phyloP scores from a whole-genome alignment of 108 stramenopile species.

The Discostella pseudostelligera region DNA sequence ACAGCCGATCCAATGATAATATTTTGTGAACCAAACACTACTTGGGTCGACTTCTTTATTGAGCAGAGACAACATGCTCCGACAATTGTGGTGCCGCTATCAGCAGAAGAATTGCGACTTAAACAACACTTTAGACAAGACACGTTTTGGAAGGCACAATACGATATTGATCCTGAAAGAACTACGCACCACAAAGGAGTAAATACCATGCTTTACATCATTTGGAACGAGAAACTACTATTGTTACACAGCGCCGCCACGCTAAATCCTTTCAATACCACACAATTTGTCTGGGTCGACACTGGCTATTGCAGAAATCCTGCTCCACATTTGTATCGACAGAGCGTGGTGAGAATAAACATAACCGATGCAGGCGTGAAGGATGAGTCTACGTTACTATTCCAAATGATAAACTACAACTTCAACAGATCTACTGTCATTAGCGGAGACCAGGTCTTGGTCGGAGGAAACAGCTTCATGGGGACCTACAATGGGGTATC shows the following conservation, averaged over 20 bases:
- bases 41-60: slow-evolving; percentile 42
- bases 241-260: slow-evolving; percentile 43
- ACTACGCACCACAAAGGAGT: slow-evolving; percentile 43
- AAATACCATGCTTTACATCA: slow-evolving; percentile 44
- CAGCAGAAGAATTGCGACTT: slow-evolving; percentile 29
- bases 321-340: slow-evolving; percentile 40
- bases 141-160: slow-evolving; percentile 49
- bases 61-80: slow-evolving; percentile 45
- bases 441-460: slow-evolving; percentile 37
- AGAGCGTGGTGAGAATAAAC: slow-evolving; percentile 41
- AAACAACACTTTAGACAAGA: slow-evolving; percentile 37
- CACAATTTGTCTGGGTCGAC: slow-evolving; percentile 48
- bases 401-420: slow-evolving; percentile 37
- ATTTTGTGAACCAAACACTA: slow-evolving; percentile 44
- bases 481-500: slow-evolving; percentile 45
- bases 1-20: slow-evolving; percentile 52
- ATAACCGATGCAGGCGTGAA: slow-evolving; percentile 43
- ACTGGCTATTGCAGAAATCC: slow-evolving; percentile 49
- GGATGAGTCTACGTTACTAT: slow-evolving; percentile 35
- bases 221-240: slow-evolving; percentile 50
- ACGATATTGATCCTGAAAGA: slow-evolving; percentile 51
- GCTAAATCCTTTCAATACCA: slow-evolving; percentile 52
- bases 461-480: slow-evolving; percentile 45
- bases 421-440: slow-evolving; percentile 24
- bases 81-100: slow-evolving; percentile 42